Conservation (phyloP, 2,329 filamentous ascomycete genomes). For the Lasiodiplodia gonubiensis region DNA sequence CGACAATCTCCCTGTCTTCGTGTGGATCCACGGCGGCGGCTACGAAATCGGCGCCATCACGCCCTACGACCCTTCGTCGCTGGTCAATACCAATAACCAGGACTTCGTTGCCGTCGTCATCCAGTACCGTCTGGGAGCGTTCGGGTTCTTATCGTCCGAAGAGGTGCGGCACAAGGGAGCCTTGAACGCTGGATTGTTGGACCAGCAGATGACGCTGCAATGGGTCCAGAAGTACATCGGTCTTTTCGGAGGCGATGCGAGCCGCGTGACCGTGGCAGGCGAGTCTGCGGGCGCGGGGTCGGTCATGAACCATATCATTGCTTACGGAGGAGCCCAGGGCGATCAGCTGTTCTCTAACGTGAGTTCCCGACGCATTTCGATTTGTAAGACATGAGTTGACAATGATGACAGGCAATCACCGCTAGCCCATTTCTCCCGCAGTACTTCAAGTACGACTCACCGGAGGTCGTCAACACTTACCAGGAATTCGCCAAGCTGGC, state of each 20-base stretch:
- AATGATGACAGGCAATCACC: conserved; percentile 29
- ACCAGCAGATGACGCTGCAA: conserved; percentile 57
- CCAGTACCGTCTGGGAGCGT: conserved; percentile 64
- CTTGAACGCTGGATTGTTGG: conserved; percentile 50
- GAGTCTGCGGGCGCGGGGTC: conserved; percentile 48
- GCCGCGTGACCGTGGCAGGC: conserved; percentile 43
- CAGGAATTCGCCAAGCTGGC: conserved; percentile 53
- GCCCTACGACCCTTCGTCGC: conserved; percentile 65
- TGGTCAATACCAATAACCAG: conserved; percentile 57
- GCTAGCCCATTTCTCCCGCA: conserved; percentile 63
- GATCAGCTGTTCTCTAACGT: conserved; percentile 46
- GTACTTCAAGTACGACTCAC: conserved; percentile 59
- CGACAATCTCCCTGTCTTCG: conserved; percentile 60
- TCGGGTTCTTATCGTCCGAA: conserved; percentile 67
- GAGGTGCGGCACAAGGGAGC: conserved; percentile 54
- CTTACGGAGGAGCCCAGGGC: conserved; percentile 41
- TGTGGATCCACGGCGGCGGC: conserved; percentile 66
- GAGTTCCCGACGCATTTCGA: conserved; percentile 20
- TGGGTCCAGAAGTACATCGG: conserved; percentile 61
- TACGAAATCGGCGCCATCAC: conserved; percentile 64
- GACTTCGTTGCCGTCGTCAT: conserved; percentile 59
- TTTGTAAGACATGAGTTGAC: not conserved
- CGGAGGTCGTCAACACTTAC: conserved; percentile 59
- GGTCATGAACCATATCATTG: conserved; percentile 47
- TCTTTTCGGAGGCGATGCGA: conserved; percentile 50